Evolutionary conservation across 345 rosid species (phyloP), one percentile per base, ranked within the genome.

Genomic region (Eutrema yunnanense): DNA sequence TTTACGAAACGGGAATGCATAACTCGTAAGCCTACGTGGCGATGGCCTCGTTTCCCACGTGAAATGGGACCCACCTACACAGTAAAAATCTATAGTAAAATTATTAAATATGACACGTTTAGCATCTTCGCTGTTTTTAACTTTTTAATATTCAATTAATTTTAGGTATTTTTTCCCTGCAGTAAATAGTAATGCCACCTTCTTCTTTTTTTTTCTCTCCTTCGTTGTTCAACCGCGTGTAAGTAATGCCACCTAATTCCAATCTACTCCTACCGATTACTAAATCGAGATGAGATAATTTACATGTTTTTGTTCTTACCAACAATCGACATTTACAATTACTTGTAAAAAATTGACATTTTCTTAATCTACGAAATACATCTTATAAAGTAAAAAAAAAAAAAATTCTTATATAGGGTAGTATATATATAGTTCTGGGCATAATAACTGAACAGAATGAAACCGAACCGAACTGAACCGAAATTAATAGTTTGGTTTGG

Each of bases 11-110:
- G 68, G 60, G 69, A 0, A 29, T 27, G 34, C 69, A 37, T 37
- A 14, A 36, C 12, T 74, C 68, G 65, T 62, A 69, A 71, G 34
- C 84, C 76, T 83, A 79, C 86, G 84, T 83, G 90, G 83, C 73
- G 10, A 22, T 40, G 59, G 27, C 8, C 33, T 74, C 73, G 4
- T 0, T 9, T 71, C 64, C 78, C 85, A 79, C 87, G 84, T 88
- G 90, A 88, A 30, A 62, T 72, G 62, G 86, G 79, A 9, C 72
- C 81, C 76, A 14, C 50, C 0, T 0, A 10, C 12, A 14, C 57
- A 69, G 40, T 51, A 2, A 3, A 26, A 54, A 3, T 14, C 30
- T 55, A 27, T 13, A 63, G 10, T 56, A 47, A 51, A n/a, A 6
- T 11, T 6, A 19, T 19, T 19, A 19, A 19, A 19, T 19, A 43